Conservation (phyloP, 2,329 filamentous ascomycete species). For the Podosphaera leucotricha region DNA sequence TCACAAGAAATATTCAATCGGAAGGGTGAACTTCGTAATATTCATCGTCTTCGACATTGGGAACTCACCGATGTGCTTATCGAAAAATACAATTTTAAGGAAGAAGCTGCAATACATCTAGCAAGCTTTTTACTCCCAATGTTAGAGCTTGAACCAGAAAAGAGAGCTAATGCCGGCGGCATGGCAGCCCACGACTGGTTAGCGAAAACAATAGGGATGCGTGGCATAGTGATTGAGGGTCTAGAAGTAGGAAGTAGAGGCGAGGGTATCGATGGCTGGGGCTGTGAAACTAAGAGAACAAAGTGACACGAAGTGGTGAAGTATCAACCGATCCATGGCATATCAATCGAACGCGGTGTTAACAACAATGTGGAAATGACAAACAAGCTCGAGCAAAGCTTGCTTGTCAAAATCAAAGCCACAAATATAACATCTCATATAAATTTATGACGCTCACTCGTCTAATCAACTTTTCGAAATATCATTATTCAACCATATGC, state of each 20-base stretch:
- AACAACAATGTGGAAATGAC: background rate
- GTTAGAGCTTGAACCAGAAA: slow-evolving; percentile 71
- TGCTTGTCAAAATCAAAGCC: background rate
- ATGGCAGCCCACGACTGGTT: slow-evolving; percentile 77
- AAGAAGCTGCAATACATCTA: slow-evolving; percentile 57
- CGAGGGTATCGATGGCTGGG: slow-evolving; percentile 88
- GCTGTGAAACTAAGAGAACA: slow-evolving; percentile 65
- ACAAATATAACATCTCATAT: background rate
- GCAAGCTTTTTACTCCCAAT: slow-evolving; percentile 71
- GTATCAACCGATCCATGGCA: background rate
- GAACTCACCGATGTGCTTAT: slow-evolving; percentile 74
- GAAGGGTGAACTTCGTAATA: slow-evolving; percentile 91
- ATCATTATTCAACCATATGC: background rate
- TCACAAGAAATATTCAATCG: slow-evolving; percentile 97
- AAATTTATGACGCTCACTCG: background rate
- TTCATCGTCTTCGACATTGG: slow-evolving; percentile 90
- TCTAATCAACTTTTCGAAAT: too few species aligned
- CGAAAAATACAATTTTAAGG: slow-evolving; percentile 90
- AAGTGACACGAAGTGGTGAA: slow-evolving; percentile 15
- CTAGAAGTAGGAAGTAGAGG: slow-evolving; percentile 61
- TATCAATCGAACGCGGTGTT: background rate
- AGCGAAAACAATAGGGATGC: slow-evolving; percentile 73
- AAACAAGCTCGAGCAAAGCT: background rate
- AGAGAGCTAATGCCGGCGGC: slow-evolving; percentile 81
- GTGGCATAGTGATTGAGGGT: slow-evolving; percentile 45